Evolutionary conservation across 495 filamentous ascomycete genomes (phyloP).

Genomic region (Durotheca rogersii): DNA sequence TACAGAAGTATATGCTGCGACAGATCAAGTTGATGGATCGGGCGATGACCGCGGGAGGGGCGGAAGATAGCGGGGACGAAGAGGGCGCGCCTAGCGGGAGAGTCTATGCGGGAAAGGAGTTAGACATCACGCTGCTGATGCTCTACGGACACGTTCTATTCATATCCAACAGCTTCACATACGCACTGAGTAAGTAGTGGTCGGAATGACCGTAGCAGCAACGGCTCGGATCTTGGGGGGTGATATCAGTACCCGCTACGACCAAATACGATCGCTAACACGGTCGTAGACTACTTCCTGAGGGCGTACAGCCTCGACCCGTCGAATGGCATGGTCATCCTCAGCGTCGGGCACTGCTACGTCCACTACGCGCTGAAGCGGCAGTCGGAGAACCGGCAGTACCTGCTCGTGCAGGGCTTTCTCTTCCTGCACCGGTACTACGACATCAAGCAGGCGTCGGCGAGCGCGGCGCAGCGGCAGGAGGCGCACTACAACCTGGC

Average conservation of each 20-base stretch:
- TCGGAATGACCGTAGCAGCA: too few relatives aligned
- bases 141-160: conserved; percentile 88
- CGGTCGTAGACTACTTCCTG: conserved; percentile 69
- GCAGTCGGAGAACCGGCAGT: conserved; percentile 85
- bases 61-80: conserved; percentile 27
- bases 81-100: conserved; percentile 29
- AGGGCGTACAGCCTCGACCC: conserved; percentile 80
- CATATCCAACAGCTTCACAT: conserved; percentile 71
- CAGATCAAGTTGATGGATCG: conserved; percentile 89
- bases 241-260: too few relatives aligned
- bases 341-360: conserved; percentile 72
- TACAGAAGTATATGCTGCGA: conserved; percentile 85
- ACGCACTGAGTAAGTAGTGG: conserved; percentile 64
- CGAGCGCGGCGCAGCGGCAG: conserved; percentile 54
- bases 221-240: too few relatives aligned
- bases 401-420: conserved; percentile 78
- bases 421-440: conserved; percentile 80
- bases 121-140: conserved; percentile 69
- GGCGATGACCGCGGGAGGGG: conserved; percentile 20
- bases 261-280: too few relatives aligned
- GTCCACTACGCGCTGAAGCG: conserved; percentile 84
- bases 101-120: conserved; percentile 34
- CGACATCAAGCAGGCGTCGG: conserved; percentile 46
- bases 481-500: conserved; percentile 92
- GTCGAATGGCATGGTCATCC: conserved; percentile 71